A percentile compares a stretch with the other conserved stretches of the same genome.
phyloP scores from a whole-genome alignment of 208 protist species.

The Acanthamoeba royreba region DNA sequence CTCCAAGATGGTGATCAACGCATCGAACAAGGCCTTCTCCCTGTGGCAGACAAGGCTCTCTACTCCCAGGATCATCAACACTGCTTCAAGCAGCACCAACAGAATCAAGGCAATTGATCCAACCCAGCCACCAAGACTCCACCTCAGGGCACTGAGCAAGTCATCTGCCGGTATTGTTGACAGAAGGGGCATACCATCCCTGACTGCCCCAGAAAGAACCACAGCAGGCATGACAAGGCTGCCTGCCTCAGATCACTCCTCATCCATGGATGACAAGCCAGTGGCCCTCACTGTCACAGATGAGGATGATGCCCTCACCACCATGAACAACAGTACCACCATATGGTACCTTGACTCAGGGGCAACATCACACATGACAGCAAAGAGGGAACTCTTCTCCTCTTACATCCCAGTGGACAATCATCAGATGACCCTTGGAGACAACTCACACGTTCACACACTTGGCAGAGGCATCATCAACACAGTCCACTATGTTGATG shows the following conservation, averaged over 20 bases:
- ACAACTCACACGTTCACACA: background rate
- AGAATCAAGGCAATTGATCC: background rate
- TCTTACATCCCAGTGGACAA: background rate
- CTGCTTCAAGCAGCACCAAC: background rate
- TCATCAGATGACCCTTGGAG: background rate
- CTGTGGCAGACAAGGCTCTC: background rate
- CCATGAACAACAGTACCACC: background rate
- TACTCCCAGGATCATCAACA: background rate
- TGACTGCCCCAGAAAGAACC: background rate
- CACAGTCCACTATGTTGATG: background rate
- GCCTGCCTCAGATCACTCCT: background rate
- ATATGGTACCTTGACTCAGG: conserved; percentile 1
- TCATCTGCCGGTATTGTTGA: background rate
- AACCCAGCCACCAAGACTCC: background rate
- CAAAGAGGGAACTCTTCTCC: background rate
- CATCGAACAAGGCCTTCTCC: background rate
- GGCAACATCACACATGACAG: background rate
- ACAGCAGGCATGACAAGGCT: background rate
- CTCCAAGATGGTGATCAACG: background rate
- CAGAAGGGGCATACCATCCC: background rate
- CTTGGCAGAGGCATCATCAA: background rate
- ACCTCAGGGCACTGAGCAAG: background rate
- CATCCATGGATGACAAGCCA: background rate
- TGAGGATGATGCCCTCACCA: background rate
- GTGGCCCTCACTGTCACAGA: background rate